These are phyloP conservation scores for Ascochyta pisi DNA, from an alignment of 2,329 filamentous ascomycete species.

Conservation along the genomic window DNA sequence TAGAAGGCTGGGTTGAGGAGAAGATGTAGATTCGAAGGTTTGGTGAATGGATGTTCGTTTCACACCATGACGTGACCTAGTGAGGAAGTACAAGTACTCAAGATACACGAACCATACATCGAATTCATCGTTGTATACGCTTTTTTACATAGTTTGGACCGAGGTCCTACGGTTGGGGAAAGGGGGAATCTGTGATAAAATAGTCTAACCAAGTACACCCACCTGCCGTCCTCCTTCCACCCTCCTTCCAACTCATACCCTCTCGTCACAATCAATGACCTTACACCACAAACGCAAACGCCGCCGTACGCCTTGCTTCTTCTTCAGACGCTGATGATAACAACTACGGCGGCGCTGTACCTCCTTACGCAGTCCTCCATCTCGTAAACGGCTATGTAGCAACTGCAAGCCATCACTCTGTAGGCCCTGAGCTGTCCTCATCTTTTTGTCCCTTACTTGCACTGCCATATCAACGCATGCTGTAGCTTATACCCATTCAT, in stretches of 20 bases:
- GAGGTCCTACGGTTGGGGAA: neutral
- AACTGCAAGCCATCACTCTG: neutral
- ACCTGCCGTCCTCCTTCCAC: neutral
- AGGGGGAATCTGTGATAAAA: slow-evolving; percentile 33
- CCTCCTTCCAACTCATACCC: neutral
- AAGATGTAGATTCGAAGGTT: too few species aligned
- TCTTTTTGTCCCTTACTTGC: neutral
- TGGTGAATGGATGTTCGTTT: too few species aligned
- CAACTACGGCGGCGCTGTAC: neutral
- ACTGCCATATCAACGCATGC: slow-evolving; percentile 3
- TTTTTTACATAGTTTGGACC: slow-evolving; percentile 15
- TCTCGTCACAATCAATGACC: slow-evolving; percentile 1
- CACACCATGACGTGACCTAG: too few species aligned
- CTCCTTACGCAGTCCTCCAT: neutral
- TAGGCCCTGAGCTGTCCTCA: neutral
- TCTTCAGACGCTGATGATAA: slow-evolving; percentile 1
- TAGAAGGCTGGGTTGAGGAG: too few species aligned
- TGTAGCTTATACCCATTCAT: slow-evolving; percentile 12
- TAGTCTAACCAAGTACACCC: slow-evolving; percentile 22
- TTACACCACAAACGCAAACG: slow-evolving; percentile 9
- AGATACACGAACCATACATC: too few species aligned
- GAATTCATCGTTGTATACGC: neutral
- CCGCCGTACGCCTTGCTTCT: slow-evolving; percentile 12
- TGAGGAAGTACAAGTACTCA: too few species aligned
- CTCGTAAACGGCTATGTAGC: neutral